Evolutionary conservation across 352 stramenopile genomes (phyloP).

Genomic region (Phytophthora cactorum): DNA sequence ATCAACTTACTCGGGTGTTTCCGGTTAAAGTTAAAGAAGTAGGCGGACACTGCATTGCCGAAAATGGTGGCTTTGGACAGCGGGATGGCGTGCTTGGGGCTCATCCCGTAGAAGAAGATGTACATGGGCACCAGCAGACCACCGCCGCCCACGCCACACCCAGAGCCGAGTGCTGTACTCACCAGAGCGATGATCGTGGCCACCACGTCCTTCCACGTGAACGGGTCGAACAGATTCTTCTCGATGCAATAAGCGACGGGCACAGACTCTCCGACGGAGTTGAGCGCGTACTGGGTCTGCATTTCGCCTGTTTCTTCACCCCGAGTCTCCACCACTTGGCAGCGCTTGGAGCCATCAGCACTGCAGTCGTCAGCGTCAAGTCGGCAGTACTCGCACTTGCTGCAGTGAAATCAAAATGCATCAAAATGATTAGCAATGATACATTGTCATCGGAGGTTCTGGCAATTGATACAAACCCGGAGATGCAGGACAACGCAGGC

Average conservation of each 20-base stretch:
- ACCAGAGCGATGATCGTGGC: slow-evolving; percentile 79
- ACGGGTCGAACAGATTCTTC: slow-evolving; percentile 83
- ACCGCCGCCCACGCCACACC: slow-evolving; percentile 93
- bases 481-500: slow-evolving; percentile 71
- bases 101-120: slow-evolving; percentile 94
- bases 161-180: slow-evolving; percentile 89
- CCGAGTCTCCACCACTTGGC: slow-evolving; percentile 46
- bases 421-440: slow-evolving; percentile 9
- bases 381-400: slow-evolving; percentile 74
- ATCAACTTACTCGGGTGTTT: slow-evolving; percentile 87
- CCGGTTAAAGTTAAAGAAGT: slow-evolving; percentile 93
- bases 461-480: slow-evolving; percentile 40
- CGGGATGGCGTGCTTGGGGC: slow-evolving; percentile 97
- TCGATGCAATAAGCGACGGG: slow-evolving; percentile 74
- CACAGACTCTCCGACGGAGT: slow-evolving; percentile 41
- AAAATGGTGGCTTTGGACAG: slow-evolving; percentile 98
- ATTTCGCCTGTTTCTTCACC: slow-evolving; percentile 45
- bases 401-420: slow-evolving; percentile 24
- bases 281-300: slow-evolving; percentile 39
- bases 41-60: slow-evolving; percentile 95
- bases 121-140: slow-evolving; percentile 98
- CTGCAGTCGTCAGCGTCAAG: slow-evolving; percentile 65
- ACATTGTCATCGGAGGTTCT: slow-evolving; percentile 3
- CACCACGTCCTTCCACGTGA: slow-evolving; percentile 70
- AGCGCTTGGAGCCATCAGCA: slow-evolving; percentile 65